These are phyloP conservation scores for Eucalyptus leucophloia DNA, from an alignment of 345 rosid species.

Conservation along the genomic window DNA sequence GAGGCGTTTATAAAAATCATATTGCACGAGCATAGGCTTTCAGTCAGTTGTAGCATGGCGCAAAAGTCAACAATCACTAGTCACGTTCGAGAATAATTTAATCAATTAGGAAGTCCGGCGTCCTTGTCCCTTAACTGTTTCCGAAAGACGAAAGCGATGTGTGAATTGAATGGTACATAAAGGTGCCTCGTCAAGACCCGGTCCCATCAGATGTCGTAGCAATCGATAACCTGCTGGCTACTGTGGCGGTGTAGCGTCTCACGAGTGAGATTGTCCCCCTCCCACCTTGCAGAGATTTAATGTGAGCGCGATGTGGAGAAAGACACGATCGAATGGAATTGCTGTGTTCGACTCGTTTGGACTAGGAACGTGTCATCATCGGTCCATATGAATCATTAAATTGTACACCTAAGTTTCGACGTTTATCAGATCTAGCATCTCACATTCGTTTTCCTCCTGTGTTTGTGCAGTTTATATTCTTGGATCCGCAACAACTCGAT, in stretches of 20 bases:
- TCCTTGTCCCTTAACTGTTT: background rate
- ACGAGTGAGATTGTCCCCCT: conserved; percentile 36
- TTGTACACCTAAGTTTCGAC: background rate
- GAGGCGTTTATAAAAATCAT: background rate
- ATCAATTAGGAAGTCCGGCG: background rate
- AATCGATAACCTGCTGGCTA: background rate
- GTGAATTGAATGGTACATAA: background rate
- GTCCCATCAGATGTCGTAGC: background rate
- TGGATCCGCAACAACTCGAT: background rate
- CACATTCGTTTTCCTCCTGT: background rate
- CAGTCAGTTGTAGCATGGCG: background rate
- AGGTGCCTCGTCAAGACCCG: background rate
- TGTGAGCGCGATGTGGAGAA: conserved; percentile 1
- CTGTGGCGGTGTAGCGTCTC: background rate
- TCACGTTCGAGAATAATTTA: background rate
- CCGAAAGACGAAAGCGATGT: background rate
- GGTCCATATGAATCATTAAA: background rate
- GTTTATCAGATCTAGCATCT: background rate
- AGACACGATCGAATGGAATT: background rate
- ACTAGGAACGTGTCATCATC: background rate
- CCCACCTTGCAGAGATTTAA: conserved; percentile 13
- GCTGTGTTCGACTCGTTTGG: background rate
- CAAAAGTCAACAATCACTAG: background rate
- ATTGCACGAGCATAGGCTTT: background rate
- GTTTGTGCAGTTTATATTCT: background rate